A percentile compares a stretch with the other conserved stretches of the same genome.
phyloP scores from a whole-genome alignment of 192 early-diverging fungal species.

The Rhizoclosmatium sp. region DNA sequence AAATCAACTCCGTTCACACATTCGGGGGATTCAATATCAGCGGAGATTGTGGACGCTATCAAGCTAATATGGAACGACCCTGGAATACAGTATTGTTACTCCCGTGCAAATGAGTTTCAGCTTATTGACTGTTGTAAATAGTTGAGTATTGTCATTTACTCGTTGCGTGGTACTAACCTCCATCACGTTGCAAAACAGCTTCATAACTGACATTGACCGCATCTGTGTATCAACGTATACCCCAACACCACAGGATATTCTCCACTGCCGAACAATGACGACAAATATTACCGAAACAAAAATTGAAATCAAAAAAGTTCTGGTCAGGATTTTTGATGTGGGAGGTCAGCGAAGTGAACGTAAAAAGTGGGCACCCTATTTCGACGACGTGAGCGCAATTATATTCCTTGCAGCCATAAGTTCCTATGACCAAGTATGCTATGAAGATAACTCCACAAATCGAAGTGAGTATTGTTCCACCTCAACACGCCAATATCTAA shows the following conservation, averaged over 20 bases:
- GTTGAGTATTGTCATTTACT: constrained; percentile 30
- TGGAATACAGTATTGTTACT: constrained; percentile 51
- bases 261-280: constrained; percentile 74
- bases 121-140: constrained; percentile 56
- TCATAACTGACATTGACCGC: constrained; percentile 90
- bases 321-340: constrained; percentile 68
- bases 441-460: constrained; percentile 65
- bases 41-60: constrained; percentile 29
- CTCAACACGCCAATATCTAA: too few species aligned
- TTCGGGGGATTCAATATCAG: constrained; percentile 45
- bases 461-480: constrained; percentile 42
- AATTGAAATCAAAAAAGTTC: constrained; percentile 61
- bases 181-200: constrained; percentile 58
- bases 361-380: constrained; percentile 73
- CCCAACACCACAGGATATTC: constrained; percentile 74
- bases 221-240: constrained; percentile 57
- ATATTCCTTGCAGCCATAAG: constrained; percentile 71
- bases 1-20: constrained; percentile 45
- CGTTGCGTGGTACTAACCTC: constrained; percentile 16
- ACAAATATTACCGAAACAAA: constrained; percentile 71
- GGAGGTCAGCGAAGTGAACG: constrained; percentile 69
- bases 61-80: constrained; percentile 51
- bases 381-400: constrained; percentile 69
- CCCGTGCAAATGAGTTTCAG: constrained; percentile 51
- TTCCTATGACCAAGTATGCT: constrained; percentile 65